These are phyloP conservation scores for Monilinia laxa DNA, from an alignment of 2,329 filamentous ascomycete species.

Conservation along the genomic window DNA sequence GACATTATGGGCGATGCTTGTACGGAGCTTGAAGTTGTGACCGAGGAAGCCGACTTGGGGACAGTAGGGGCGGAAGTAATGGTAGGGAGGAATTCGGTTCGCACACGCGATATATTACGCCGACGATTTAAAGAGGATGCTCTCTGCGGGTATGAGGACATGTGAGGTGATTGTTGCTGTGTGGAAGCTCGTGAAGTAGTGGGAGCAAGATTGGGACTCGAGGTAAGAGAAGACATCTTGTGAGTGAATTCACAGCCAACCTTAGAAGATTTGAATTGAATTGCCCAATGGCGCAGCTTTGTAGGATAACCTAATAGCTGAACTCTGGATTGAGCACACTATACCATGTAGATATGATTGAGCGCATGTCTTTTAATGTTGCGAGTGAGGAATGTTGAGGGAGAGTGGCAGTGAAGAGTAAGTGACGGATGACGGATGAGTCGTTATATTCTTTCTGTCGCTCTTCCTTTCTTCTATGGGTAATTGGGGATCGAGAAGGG, in stretches of 20 bases:
- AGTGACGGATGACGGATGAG: no score
- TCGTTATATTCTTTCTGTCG: no score
- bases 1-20: constrained; percentile 59
- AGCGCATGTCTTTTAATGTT: constrained; percentile 20
- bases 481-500: not conserved
- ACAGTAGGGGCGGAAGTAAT: constrained; percentile 41
- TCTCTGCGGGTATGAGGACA: constrained; percentile 9
- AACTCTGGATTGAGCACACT: constrained; percentile 15
- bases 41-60: constrained; percentile 55
- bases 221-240: constrained; percentile 16
- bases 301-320: constrained; percentile 19
- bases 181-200: constrained; percentile 1
- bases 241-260: not conserved
- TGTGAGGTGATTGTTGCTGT: constrained; percentile 16
- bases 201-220: constrained; percentile 17
- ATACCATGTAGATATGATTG: constrained; percentile 17
- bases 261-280: not conserved
- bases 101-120: constrained; percentile 37
- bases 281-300: not conserved
- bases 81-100: constrained; percentile 37
- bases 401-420: not conserved
- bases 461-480: no score
- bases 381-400: not conserved
- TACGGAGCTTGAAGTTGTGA: constrained; percentile 53
- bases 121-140: constrained; percentile 26